These are phyloP conservation scores for Aureobasidium musti DNA, from an alignment of 2,329 filamentous ascomycete genomes.

Conservation along the genomic window DNA sequence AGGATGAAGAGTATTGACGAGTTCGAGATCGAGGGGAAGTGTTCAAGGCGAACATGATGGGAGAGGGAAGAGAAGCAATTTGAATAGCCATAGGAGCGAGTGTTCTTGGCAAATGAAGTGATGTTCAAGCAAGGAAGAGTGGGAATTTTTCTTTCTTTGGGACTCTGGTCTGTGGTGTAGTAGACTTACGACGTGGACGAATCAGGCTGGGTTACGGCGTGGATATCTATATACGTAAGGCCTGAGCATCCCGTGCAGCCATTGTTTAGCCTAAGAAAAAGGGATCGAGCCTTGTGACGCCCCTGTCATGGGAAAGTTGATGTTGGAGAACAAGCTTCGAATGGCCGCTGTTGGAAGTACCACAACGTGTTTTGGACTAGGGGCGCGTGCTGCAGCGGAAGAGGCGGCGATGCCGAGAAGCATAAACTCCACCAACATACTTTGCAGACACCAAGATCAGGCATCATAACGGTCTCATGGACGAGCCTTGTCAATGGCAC, in stretches of 20 bases:
- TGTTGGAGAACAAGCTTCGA: constrained; percentile 26
- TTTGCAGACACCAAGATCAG: constrained; percentile 19
- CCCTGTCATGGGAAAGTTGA: constrained; percentile 26
- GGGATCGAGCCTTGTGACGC: constrained; percentile 27
- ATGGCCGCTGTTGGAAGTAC: constrained; percentile 27
- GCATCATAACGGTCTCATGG: constrained; percentile 20
- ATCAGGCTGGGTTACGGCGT: constrained; percentile 27
- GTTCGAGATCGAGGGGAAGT: constrained; percentile 23
- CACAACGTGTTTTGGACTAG: constrained; percentile 26
- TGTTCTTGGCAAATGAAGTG: constrained; percentile 24
- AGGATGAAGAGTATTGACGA: constrained; percentile 27
- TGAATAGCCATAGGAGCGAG: constrained; percentile 27
- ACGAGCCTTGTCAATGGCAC: neutral
- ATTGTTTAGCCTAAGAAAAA: constrained; percentile 26
- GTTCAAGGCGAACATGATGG: constrained; percentile 32
- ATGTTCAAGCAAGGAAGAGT: constrained; percentile 3
- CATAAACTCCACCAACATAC: constrained; percentile 26
- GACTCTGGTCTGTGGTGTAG: constrained; percentile 16
- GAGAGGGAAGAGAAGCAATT: constrained; percentile 28
- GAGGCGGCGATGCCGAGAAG: constrained; percentile 26
- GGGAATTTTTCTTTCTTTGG: constrained; percentile 19
- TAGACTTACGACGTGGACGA: constrained; percentile 30
- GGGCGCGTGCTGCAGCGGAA: constrained; percentile 23
- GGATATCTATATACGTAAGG: constrained; percentile 28
- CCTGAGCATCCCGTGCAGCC: constrained; percentile 24